A percentile compares a stretch with the other conserved stretches of the same genome.
Evolutionary conservation across 2,329 filamentous ascomycete genomes (phyloP).

Genomic region (Fusarium chuoi): DNA sequence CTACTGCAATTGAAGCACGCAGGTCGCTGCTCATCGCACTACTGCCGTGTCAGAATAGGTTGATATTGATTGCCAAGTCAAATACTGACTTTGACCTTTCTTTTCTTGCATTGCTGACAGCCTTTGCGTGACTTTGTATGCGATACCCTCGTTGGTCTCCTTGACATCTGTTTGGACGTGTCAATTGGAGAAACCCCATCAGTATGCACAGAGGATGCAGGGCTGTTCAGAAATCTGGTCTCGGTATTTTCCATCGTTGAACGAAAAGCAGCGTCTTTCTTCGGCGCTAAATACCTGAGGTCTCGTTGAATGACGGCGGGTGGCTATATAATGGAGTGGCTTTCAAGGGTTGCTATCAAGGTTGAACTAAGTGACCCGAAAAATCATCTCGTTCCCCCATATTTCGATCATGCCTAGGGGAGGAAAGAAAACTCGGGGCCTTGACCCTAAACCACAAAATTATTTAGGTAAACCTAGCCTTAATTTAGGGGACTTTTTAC

Average conservation of each 20-base stretch:
- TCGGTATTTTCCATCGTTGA: background rate
- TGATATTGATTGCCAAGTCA: too few species aligned
- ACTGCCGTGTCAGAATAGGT: background rate
- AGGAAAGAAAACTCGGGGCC: too few species aligned
- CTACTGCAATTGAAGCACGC: slow-evolving; percentile 2
- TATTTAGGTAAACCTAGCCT: too few species aligned
- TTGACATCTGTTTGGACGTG: background rate
- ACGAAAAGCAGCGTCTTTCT: rapidly evolving
- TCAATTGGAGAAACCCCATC: background rate
- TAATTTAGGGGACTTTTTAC: too few species aligned
- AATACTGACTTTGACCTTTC: background rate
- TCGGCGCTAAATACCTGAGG: background rate
- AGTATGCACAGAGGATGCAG: background rate
- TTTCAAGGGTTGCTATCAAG: background rate
- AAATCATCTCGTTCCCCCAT: background rate
- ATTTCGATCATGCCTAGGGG: background rate
- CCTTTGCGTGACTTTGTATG: background rate
- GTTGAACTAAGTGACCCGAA: background rate
- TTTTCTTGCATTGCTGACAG: background rate
- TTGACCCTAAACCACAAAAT: too few species aligned
- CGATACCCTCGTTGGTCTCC: background rate
- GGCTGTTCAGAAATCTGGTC: background rate
- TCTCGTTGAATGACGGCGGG: background rate
- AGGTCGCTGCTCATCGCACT: slow-evolving; percentile 3
- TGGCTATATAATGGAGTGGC: background rate